phyloP scores from a whole-genome alignment of 192 early-diverging fungal species.

The Podila verticillata region DNA sequence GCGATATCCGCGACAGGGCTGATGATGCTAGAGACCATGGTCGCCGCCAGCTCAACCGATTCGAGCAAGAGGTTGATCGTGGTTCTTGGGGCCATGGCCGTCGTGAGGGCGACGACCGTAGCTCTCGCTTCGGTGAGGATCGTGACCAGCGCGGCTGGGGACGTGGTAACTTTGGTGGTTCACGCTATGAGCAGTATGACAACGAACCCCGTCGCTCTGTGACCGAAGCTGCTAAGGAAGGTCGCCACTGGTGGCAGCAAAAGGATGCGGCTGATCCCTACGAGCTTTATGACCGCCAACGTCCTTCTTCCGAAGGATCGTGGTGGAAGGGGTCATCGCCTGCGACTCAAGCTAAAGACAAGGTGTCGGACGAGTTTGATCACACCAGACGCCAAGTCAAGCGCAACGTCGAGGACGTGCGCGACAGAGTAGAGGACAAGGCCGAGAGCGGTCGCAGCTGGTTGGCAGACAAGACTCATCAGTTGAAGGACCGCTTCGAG shows the following conservation, averaged over 20 bases:
- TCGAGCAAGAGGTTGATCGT: slow-evolving; percentile 19
- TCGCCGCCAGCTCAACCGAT: slow-evolving; percentile 14
- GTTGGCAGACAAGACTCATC: slow-evolving; percentile 15
- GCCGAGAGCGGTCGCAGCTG: slow-evolving; percentile 7
- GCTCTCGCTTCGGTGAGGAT: too few species aligned
- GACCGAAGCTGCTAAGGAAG: slow-evolving; percentile 35
- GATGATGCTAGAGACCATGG: slow-evolving; percentile 22
- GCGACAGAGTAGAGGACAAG: slow-evolving; percentile 25
- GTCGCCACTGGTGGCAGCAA: slow-evolving; percentile 32
- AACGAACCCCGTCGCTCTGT: slow-evolving; percentile 32
- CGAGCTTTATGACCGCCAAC: slow-evolving; percentile 18
- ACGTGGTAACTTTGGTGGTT: slow-evolving; percentile 2
- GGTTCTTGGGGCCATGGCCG: not conserved
- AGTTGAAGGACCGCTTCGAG: slow-evolving; percentile 21
- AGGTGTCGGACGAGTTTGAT: slow-evolving; percentile 8
- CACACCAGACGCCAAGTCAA: slow-evolving; percentile 12
- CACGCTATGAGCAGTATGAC: not conserved
- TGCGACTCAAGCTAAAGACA: slow-evolving; percentile 3
- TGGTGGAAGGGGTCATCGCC: slow-evolving; percentile 36
- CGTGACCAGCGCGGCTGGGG: slow-evolving; percentile 6
- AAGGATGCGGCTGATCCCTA: slow-evolving; percentile 33
- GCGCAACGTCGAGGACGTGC: slow-evolving; percentile 9
- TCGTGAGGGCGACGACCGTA: not conserved
- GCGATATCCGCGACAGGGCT: slow-evolving; percentile 22
- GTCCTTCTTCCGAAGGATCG: not conserved